Evolutionary conservation across 2,329 filamentous ascomycete species (phyloP).

Genomic region (Aspergillus novofumigatus): DNA sequence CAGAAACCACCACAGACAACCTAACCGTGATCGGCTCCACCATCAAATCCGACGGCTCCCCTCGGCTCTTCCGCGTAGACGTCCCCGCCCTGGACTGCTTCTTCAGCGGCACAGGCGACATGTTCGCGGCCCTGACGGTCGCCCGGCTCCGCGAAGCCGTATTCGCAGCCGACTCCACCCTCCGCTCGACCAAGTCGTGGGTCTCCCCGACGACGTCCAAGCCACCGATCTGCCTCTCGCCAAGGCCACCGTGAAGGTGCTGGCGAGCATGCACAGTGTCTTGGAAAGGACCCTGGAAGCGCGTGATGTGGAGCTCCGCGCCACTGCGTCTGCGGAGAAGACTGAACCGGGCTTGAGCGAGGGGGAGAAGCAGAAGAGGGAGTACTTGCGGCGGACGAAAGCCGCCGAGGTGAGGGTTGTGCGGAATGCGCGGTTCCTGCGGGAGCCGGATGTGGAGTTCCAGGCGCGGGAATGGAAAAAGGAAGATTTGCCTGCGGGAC

Average conservation of each 20-base stretch:
- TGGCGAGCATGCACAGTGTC: conserved; percentile 89
- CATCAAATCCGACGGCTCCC: conserved; percentile 56
- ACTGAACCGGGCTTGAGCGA: conserved; percentile 33
- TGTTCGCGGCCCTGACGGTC: conserved; percentile 92
- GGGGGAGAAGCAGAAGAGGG: conserved; percentile 50
- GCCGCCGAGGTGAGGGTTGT: conserved; percentile 86
- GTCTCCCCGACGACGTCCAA: conserved; percentile 66
- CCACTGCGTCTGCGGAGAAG: conserved; percentile 17
- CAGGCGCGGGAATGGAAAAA: conserved; percentile 46
- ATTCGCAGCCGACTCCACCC: conserved; percentile 38
- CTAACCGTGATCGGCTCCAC: conserved; percentile 76
- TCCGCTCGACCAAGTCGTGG: conserved; percentile 64
- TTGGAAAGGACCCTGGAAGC: conserved; percentile 63
- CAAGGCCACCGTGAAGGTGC: conserved; percentile 75
- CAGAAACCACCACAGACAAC: conserved; percentile 36
- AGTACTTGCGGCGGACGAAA: conserved; percentile 68
- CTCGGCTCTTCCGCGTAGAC: conserved; percentile 83
- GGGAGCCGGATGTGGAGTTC: conserved; percentile 62
- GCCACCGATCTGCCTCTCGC: conserved; percentile 75
- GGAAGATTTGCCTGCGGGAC: conserved; percentile 22
- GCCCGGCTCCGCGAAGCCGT: conserved; percentile 84
- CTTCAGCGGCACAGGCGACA: conserved; percentile 95
- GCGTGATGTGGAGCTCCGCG: conserved; percentile 61
- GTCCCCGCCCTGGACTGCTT: conserved; percentile 87
- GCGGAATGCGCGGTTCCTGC: conserved; percentile 65